A percentile compares a stretch with the other conserved stretches of the same genome.
Conservation (phyloP, 1,284 basidiomycete species). For the Ustilago cynodontis region DNA sequence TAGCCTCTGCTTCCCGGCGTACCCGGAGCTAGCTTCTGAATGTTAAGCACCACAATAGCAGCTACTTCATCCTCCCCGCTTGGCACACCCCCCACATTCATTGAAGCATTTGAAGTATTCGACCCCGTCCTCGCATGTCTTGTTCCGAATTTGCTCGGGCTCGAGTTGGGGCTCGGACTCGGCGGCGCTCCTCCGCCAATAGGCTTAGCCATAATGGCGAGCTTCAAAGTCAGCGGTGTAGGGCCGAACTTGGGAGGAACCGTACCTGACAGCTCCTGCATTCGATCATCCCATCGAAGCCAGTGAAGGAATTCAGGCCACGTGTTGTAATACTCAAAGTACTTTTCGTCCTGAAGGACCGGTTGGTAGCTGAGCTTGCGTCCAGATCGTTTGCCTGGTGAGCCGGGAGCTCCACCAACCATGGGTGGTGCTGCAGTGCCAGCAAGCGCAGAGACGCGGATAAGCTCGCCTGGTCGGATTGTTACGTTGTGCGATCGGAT, state of each 20-base stretch:
- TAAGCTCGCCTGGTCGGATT: conserved; percentile 39
- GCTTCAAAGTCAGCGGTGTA: conserved; percentile 36
- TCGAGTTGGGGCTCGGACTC: conserved; percentile 31
- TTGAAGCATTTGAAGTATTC: conserved; percentile 24
- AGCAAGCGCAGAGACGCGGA: conserved; percentile 52
- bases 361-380: conserved; percentile 52
- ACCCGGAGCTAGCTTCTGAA: conserved; percentile 20
- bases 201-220: conserved; percentile 43
- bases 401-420: conserved; percentile 59
- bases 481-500: conserved; percentile 31
- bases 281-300: conserved; percentile 57
- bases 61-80: conserved; percentile 48
- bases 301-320: conserved; percentile 65
- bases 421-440: conserved; percentile 52
- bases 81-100: conserved; percentile 4
- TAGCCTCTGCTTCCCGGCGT: conserved; percentile 18
- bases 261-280: conserved; percentile 60
- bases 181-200: conserved; percentile 20
- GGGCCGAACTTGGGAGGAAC: conserved; percentile 55
- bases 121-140: conserved; percentile 23
- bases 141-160: conserved; percentile 25
- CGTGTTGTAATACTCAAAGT: conserved; percentile 57
- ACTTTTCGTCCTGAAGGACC: conserved; percentile 58
- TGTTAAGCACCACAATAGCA: conserved; percentile 41
- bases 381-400: conserved; percentile 58